These are phyloP conservation scores for Wolfiporia cocos DNA, from an alignment of 1,284 basidiomycete species.

Conservation along the genomic window DNA sequence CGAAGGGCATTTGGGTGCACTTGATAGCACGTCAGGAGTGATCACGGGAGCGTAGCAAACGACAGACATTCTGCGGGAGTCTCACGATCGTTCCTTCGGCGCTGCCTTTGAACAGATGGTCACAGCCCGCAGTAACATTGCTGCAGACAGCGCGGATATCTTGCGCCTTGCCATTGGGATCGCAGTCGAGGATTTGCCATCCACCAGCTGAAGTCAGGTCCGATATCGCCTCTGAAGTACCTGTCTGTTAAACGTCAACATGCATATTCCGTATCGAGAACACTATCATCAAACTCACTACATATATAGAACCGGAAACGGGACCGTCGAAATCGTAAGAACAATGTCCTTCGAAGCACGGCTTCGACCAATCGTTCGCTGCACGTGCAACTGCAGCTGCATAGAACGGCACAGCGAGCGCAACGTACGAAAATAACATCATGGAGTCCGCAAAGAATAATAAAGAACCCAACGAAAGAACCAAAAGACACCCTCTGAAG, in stretches of 20 bases:
- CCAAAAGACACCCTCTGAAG: no score
- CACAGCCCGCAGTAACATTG: constrained; percentile 30
- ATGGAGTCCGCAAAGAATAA: no score
- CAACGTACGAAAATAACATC: no score
- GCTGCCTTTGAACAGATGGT: constrained; percentile 38
- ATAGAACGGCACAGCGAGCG: no score
- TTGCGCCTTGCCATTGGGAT: constrained; percentile 32
- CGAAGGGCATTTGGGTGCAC: constrained; percentile 46
- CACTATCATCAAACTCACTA: constrained; percentile 10
- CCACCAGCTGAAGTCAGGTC: constrained; percentile 49
- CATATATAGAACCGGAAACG: constrained; percentile 14
- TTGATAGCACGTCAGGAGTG: constrained; percentile 14
- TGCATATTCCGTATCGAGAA: not conserved
- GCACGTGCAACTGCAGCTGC: no score
- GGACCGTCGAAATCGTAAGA: constrained; percentile 13
- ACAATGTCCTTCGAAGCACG: constrained; percentile 16
- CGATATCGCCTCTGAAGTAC: constrained; percentile 36
- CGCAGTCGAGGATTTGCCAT: constrained; percentile 45
- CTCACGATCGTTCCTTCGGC: constrained; percentile 46
- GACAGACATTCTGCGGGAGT: constrained; percentile 40
- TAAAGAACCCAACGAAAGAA: no score
- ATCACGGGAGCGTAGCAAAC: not conserved
- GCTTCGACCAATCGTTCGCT: constrained; percentile 17
- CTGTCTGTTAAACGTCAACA: constrained; percentile 13
- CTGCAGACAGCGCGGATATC: constrained; percentile 44